phyloP scores from a whole-genome alignment of 2,329 filamentous ascomycete genomes.

The Penicillium crustosum region DNA sequence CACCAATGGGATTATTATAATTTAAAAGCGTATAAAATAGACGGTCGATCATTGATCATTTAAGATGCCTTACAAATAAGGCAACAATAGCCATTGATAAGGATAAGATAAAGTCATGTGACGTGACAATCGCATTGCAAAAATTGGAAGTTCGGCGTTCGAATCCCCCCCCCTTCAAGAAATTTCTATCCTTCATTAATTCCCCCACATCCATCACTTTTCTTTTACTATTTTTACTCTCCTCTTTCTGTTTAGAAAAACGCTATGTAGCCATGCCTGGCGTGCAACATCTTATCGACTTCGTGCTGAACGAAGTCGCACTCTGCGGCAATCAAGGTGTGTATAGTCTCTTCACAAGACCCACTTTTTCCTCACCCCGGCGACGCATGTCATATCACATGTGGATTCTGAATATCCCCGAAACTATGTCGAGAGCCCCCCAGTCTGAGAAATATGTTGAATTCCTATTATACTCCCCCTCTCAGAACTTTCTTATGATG shows the following conservation, averaged over 20 bases:
- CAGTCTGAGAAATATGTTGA: background rate
- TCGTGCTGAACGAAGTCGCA: conserved; percentile 59
- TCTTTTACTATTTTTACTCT: conserved; percentile 4
- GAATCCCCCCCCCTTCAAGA: conserved; percentile 28
- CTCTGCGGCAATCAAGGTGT: conserved; percentile 59
- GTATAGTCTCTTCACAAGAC: conserved; percentile 32
- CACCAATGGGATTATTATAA: background rate
- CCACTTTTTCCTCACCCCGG: conserved; percentile 21
- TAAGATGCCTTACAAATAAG: background rate
- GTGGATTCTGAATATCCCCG: background rate
- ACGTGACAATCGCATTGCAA: conserved; percentile 8
- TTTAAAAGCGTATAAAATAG: background rate
- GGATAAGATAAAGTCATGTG: conserved; percentile 3
- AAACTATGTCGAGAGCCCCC: background rate
- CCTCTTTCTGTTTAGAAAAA: background rate
- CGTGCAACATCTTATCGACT: conserved; percentile 58
- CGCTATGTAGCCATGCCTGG: conserved; percentile 45
- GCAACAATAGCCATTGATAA: background rate
- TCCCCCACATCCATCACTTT: background rate
- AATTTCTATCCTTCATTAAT: conserved; percentile 17
- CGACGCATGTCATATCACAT: conserved; percentile 9
- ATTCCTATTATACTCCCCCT: background rate
- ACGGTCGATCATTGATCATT: too few species aligned
- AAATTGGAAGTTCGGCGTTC: conserved; percentile 23
- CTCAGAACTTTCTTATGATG: background rate